These are phyloP conservation scores for Caryopteris hybrid DNA, from an alignment of 305 asterid genomes.

Conservation along the genomic window DNA sequence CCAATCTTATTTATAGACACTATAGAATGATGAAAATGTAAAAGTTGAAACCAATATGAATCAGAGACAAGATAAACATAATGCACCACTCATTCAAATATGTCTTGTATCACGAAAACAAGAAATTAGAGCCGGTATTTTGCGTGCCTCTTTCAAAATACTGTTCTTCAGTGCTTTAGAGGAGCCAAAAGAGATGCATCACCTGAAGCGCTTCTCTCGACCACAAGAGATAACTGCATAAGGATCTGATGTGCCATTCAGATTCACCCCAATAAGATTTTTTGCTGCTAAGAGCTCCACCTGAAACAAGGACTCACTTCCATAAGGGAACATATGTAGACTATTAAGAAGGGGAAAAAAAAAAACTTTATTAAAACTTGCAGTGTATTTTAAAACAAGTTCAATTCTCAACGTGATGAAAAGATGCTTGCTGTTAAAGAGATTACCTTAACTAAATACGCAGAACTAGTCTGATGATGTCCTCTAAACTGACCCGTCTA, in stretches of 20 bases:
- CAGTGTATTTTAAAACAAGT: conserved; percentile 1
- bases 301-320: conserved; percentile 37
- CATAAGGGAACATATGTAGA: neutral
- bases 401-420: neutral
- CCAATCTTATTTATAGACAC: neutral
- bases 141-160: conserved; percentile 20
- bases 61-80: neutral
- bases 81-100: conserved; percentile 4
- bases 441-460: conserved; percentile 68
- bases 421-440: conserved; percentile 2
- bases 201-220: conserved; percentile 87
- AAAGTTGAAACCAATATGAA: neutral
- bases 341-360: no score
- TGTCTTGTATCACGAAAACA: conserved; percentile 16
- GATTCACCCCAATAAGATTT: conserved; percentile 79
- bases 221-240: conserved; percentile 90
- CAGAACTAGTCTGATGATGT: conserved; percentile 40
- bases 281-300: conserved; percentile 95
- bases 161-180: conserved; percentile 17
- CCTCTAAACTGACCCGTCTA: conserved; percentile 56
- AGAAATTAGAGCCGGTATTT: conserved; percentile 12
- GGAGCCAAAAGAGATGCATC: conserved; percentile 33
- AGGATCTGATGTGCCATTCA: conserved; percentile 94
- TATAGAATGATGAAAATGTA: neutral
- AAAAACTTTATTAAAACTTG: neutral